Conservation (phyloP, 192 early-diverging fungal species). For the Jimgerdemannia flammicorona region DNA sequence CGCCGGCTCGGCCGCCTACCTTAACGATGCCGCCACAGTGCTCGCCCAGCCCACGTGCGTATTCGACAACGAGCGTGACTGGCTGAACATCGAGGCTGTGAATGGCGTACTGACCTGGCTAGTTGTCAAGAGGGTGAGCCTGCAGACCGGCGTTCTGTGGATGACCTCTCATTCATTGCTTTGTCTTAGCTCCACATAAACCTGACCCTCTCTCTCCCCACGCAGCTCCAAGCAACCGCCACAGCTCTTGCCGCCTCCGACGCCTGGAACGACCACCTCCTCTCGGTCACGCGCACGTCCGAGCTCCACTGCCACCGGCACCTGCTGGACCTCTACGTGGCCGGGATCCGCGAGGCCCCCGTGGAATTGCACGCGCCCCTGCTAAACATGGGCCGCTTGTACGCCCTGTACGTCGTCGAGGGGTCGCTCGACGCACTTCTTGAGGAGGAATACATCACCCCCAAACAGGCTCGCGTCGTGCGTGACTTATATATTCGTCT, state of each 20-base stretch:
- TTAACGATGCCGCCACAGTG: conserved; percentile 33
- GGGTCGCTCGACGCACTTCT: conserved; percentile 39
- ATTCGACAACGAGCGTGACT: conserved; percentile 32
- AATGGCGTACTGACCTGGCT: conserved; percentile 38
- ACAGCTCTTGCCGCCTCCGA: not conserved
- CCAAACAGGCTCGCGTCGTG: conserved; percentile 35
- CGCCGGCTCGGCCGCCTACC: conserved; percentile 33
- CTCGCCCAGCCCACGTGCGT: conserved; percentile 21
- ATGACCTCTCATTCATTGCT: too few relatives aligned
- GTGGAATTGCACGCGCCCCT: not conserved
- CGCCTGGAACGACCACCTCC: conserved; percentile 16
- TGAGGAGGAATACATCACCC: conserved; percentile 47
- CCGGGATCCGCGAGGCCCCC: conserved; percentile 2
- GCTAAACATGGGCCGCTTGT: conserved; percentile 32
- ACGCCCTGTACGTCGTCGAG: conserved; percentile 37
- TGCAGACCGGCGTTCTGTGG: not conserved
- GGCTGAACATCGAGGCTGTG: conserved; percentile 29
- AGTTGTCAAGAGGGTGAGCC: conserved; percentile 29
- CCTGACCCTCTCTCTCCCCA: not conserved
- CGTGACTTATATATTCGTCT: conserved; percentile 33
- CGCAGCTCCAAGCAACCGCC: conserved; percentile 7
- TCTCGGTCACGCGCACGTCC: conserved; percentile 23
- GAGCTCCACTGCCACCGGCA: conserved; percentile 25
- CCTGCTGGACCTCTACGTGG: conserved; percentile 15
- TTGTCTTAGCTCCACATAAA: not conserved